Conservation (phyloP, 108 stramenopile genomes). For the Cyclotella cryptica region DNA sequence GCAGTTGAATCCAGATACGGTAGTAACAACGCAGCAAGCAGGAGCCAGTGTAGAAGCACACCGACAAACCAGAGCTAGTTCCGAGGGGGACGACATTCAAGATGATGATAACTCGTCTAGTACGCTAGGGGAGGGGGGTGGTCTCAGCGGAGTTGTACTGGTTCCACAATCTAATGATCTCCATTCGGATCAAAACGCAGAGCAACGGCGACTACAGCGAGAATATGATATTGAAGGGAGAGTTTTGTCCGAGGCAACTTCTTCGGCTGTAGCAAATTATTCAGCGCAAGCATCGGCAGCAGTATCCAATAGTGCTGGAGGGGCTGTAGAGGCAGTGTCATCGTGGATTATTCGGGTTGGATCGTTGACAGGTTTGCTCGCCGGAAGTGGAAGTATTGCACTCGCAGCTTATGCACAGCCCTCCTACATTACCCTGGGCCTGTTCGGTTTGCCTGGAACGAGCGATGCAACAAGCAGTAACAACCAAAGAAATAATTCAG, state of each 20-base stretch:
- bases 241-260: constrained; percentile 47
- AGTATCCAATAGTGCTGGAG: constrained; percentile 23
- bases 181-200: constrained; percentile 17
- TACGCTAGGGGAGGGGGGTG: not conserved
- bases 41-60: not conserved
- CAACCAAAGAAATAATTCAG: constrained; percentile 6
- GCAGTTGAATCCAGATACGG: not conserved
- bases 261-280: constrained; percentile 40
- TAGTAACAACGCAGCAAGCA: not conserved
- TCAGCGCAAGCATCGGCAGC: constrained; percentile 40
- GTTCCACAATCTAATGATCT: constrained; percentile 25
- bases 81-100: not conserved
- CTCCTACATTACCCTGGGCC: not conserved
- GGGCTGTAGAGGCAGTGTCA: constrained; percentile 26
- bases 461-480: not conserved
- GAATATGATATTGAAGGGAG: constrained; percentile 49
- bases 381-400: constrained; percentile 46
- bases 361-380: constrained; percentile 36
- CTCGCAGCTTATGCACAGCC: constrained; percentile 20
- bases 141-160: constrained; percentile 23
- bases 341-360: constrained; percentile 49
- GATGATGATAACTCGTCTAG: constrained; percentile 11
- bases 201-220: constrained; percentile 38
- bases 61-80: not conserved
- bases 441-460: not conserved